phyloP scores from a whole-genome alignment of 495 filamentous ascomycete genomes.

The Paragyromitra xinjiangensis region DNA sequence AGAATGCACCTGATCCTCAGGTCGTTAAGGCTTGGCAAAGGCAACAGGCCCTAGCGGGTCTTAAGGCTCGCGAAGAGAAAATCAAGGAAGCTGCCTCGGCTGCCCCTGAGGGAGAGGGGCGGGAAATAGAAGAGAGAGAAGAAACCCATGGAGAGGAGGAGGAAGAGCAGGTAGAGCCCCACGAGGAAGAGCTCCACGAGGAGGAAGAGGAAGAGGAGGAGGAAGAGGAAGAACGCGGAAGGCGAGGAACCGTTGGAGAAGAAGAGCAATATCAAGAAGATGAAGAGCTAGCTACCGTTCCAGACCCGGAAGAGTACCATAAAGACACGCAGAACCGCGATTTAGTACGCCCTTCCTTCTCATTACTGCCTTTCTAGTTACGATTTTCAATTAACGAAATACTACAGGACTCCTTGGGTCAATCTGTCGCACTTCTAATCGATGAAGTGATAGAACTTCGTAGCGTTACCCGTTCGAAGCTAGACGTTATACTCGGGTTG shows the following conservation, averaged over 20 bases:
- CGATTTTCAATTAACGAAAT: background rate
- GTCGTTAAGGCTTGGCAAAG: too few species aligned
- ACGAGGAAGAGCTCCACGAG: background rate
- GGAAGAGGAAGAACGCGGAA: background rate
- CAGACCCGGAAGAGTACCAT: constrained; percentile 1
- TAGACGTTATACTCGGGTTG: background rate
- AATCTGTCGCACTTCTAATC: background rate
- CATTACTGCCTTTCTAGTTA: background rate
- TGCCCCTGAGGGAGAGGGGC: background rate
- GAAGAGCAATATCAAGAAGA: background rate
- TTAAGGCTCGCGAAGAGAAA: background rate
- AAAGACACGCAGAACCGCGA: background rate
- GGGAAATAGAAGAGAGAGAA: background rate
- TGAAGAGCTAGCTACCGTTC: constrained; percentile 1
- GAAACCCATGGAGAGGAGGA: background rate
- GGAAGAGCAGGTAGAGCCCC: background rate
- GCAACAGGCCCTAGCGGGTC: too few species aligned
- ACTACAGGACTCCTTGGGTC: background rate
- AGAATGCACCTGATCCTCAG: background rate
- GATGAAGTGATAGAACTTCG: background rate
- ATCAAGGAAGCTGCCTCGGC: background rate
- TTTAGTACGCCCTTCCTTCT: background rate
- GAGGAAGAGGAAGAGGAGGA: background rate
- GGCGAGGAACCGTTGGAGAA: background rate
- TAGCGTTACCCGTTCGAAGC: background rate